Conservation (phyloP, 2,329 filamentous ascomycete genomes). For the Talaromyces sp. region DNA sequence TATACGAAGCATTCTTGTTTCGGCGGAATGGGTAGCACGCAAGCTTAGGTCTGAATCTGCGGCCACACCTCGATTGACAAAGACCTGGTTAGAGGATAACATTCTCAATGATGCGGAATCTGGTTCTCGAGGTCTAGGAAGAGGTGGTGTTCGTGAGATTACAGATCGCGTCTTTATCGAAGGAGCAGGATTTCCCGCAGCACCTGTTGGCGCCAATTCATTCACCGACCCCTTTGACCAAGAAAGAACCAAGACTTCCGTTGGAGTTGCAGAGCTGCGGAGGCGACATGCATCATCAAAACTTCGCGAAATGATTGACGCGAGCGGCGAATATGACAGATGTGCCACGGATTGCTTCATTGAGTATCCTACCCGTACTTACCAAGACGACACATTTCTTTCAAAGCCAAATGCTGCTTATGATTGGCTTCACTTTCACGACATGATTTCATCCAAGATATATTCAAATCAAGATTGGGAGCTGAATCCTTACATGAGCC, state of each 20-base stretch:
- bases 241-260: constrained; percentile 30
- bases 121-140: constrained; percentile 58
- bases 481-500: constrained; percentile 78
- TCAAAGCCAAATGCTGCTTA: constrained; percentile 84
- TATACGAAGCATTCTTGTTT: constrained; percentile 63
- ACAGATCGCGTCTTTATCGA: constrained; percentile 66
- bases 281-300: constrained; percentile 61
- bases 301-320: constrained; percentile 62
- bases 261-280: constrained; percentile 60
- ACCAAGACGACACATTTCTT: constrained; percentile 88
- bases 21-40: constrained; percentile 64
- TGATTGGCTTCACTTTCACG: constrained; percentile 95
- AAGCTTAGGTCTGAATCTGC: constrained; percentile 52
- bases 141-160: constrained; percentile 63
- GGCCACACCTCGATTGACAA: constrained; percentile 48
- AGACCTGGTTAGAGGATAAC: constrained; percentile 61
- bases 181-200: constrained; percentile 59
- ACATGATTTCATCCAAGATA: constrained; percentile 73
- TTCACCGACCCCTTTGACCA: constrained; percentile 37
- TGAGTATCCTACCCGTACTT: constrained; percentile 81
- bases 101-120: constrained; percentile 54
- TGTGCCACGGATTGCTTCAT: constrained; percentile 73
- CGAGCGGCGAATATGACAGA: constrained; percentile 61
- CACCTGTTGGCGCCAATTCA: constrained; percentile 38
- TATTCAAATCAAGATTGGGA: constrained; percentile 92